Evolutionary conservation across 768 basidiomycete species (phyloP).

Genomic region (Terana coerulea): DNA sequence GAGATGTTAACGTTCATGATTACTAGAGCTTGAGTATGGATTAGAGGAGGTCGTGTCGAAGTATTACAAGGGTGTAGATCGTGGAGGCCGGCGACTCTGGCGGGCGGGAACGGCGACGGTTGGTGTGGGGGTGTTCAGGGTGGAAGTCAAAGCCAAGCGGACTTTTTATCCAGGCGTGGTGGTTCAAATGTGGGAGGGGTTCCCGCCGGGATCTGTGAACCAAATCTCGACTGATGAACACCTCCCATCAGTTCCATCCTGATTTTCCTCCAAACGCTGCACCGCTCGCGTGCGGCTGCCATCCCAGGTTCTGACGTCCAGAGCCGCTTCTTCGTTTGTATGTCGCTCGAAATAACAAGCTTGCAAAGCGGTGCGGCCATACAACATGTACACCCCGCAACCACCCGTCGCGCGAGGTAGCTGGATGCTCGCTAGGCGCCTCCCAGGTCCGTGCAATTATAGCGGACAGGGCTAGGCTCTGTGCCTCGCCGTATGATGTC

Average conservation of each 20-base stretch:
- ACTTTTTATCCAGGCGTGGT: constrained; percentile 8
- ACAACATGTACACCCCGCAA: not conserved
- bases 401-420: no score
- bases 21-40: constrained; percentile 4
- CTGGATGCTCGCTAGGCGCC: not conserved
- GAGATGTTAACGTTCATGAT: constrained; percentile 21
- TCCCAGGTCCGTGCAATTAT: constrained; percentile 4
- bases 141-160: constrained; percentile 2
- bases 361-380: no score
- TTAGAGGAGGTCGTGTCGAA: constrained; percentile 2
- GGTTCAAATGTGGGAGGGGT: not conserved
- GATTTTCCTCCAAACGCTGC: constrained; percentile 5
- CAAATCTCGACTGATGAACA: not conserved
- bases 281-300: no score
- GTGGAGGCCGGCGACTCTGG: constrained; percentile 4
- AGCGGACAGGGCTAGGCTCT: not conserved
- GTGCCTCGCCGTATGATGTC: not conserved
- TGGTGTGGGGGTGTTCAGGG: constrained; percentile 8
- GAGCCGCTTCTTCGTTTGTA: no score
- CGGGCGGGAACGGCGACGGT: constrained; percentile 2
- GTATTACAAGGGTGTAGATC: no score
- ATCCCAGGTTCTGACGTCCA: not conserved
- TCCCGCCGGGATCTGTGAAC: not conserved
- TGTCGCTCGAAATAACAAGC: no score
- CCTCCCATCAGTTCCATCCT: constrained; percentile 5